A percentile compares a stretch with the other conserved stretches of the same genome.
Conservation (phyloP, 257 asterid genomes). For the Verbena officinalis region DNA sequence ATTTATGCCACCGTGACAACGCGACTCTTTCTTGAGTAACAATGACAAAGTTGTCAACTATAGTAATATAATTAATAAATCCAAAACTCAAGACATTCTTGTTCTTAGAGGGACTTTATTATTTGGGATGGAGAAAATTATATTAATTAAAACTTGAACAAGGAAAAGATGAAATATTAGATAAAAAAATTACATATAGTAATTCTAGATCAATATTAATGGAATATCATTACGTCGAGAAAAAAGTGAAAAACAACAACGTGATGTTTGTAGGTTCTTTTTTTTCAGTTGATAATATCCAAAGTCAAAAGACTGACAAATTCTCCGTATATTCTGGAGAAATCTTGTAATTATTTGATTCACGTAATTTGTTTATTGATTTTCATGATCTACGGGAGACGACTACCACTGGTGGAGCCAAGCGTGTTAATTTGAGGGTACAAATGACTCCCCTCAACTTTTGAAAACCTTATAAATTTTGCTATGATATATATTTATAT, state of each 20-base stretch:
- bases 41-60: too few relatives aligned
- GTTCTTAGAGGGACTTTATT: background rate
- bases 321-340: background rate
- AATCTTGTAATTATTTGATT: background rate
- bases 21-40: background rate
- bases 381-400: background rate
- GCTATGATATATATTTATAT: too few relatives aligned
- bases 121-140: background rate
- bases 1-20: too few relatives aligned
- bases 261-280: background rate
- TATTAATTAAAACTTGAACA: background rate
- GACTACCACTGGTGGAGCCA: too few relatives aligned
- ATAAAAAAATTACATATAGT: background rate
- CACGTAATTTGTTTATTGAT: background rate
- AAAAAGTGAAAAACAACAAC: background rate
- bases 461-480: too few relatives aligned
- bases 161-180: background rate
- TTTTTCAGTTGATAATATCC: too few relatives aligned
- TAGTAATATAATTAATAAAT: too few relatives aligned
- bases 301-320: constrained; percentile 9
- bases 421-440: too few relatives aligned
- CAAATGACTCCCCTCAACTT: too few relatives aligned
- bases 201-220: background rate
- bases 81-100: background rate
- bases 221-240: background rate